Base-by-base conservation (phyloP, 306 rosid genomes). In the Erythrophleum fordii region DNA sequence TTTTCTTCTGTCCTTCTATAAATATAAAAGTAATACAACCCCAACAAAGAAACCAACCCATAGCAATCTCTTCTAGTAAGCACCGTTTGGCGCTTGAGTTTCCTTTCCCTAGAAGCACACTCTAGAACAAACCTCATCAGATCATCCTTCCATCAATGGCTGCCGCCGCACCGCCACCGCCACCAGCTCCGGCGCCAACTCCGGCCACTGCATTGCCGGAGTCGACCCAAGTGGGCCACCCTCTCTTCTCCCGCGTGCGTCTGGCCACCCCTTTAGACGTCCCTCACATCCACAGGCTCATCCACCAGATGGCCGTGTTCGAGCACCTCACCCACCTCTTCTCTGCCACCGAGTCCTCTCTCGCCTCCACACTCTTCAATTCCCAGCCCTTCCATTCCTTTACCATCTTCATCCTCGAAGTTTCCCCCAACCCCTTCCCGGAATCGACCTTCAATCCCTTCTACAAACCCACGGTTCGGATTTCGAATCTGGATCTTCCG, bases 131-230 rank as follows among this genome's bases (percentile, higher is more conserved):
- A 4, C 34, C 34, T 4, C 34, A 31, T 31, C 34, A 31, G 4
- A n/a, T n/a, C n/a, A n/a, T n/a, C n/a, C n/a, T n/a, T n/a, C 4
- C 0, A 71, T 85, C 90, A 89, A 94, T 90, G 81, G 97, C 97
- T 51, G 95, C 98, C 42, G 97, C 97, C 1, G 97, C 97, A 9
- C 97, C 97, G 2, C 97, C 95, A 2, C 90, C 97, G 0, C 90
- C 97, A 18, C 89, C 89, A 16, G 31, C 92, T 0, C 90, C 94
- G 0, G 85, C 83, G 0, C 88, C 94, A 0, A 75, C 80, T 14
- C 84, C 89, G 0, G 65, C 80, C 17, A 17, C 7, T 14, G 48
- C 79, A 12, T 73, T 88, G 3, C 60, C 83, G 2, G 88, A 72
- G 56, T 76, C 86, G 20, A 28, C 87, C 58, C 88, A 89, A 8